A percentile compares a stretch with the other conserved stretches of the same genome.
phyloP scores from a whole-genome alignment of 1,284 basidiomycete species.

The Inonotus obliquus region DNA sequence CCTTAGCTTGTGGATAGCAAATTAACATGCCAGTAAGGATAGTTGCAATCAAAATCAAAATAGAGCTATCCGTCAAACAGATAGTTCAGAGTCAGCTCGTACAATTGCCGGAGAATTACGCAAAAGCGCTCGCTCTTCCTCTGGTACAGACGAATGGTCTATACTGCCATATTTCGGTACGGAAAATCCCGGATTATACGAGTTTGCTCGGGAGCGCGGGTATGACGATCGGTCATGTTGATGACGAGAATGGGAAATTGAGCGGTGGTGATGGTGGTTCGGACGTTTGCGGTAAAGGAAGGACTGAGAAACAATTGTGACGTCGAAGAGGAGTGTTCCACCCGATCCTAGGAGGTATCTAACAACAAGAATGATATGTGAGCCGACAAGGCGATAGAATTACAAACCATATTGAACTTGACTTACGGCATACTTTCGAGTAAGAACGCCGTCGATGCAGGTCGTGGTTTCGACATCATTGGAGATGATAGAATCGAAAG shows the following conservation, averaged over 20 bases:
- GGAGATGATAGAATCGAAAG: slow-evolving; percentile 74
- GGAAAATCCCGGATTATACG: neutral
- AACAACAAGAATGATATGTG: slow-evolving; percentile 14
- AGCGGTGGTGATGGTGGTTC: neutral
- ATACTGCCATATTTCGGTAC: neutral
- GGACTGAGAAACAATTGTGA: slow-evolving; percentile 74
- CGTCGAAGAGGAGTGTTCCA: slow-evolving; percentile 86
- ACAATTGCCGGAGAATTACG: neutral
- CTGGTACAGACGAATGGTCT: neutral
- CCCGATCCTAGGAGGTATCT: slow-evolving; percentile 85
- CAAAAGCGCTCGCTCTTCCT: slow-evolving; percentile 5
- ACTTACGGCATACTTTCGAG: slow-evolving; percentile 74
- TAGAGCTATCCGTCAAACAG: neutral
- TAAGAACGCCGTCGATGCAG: slow-evolving; percentile 54
- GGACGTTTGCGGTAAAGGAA: slow-evolving; percentile 39
- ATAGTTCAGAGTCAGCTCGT: neutral
- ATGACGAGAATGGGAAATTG: neutral
- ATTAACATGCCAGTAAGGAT: too few relatives aligned
- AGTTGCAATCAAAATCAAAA: too few relatives aligned
- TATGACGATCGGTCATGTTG: neutral
- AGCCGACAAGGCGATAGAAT: neutral
- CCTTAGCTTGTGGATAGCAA: too few relatives aligned
- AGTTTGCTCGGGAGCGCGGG: slow-evolving; percentile 1
- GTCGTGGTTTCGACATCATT: slow-evolving; percentile 46
- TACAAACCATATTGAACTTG: neutral